Conservation (phyloP, 2,329 filamentous ascomycete species). For the Lachnellula suecica region DNA sequence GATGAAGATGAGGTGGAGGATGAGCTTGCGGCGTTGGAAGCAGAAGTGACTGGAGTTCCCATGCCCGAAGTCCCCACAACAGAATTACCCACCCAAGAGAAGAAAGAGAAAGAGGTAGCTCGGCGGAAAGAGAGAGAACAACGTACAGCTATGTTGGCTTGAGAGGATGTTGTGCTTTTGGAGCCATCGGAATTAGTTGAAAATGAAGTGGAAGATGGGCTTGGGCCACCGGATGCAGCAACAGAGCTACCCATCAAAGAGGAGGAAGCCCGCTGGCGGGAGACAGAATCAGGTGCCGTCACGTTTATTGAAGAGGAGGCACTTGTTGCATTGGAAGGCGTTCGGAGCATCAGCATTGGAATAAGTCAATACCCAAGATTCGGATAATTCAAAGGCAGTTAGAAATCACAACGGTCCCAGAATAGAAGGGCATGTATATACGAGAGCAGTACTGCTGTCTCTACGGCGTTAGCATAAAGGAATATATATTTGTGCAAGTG, state of each 20-base stretch:
- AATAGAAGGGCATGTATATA: not conserved
- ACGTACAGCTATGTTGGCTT: conserved; percentile 32
- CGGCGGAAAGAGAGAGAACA: conserved; percentile 23
- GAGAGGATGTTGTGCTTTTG: conserved; percentile 1
- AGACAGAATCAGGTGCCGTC: too few relatives aligned
- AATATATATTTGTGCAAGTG: not conserved
- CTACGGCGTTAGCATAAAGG: not conserved
- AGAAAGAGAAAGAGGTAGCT: conserved; percentile 28
- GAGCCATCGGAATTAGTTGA: too few relatives aligned
- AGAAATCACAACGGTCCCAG: too few relatives aligned
- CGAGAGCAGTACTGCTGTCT: not conserved
- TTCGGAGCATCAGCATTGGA: conserved; percentile 18
- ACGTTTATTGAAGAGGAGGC: too few relatives aligned
- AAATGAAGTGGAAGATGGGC: too few relatives aligned
- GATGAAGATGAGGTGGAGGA: conserved; percentile 99
- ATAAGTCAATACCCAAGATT: conserved; percentile 21
- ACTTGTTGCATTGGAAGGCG: conserved; percentile 28
- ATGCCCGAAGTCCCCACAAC: conserved; percentile 31
- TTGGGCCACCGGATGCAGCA: too few relatives aligned
- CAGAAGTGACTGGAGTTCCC: conserved; percentile 48
- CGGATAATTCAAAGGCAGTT: not conserved
- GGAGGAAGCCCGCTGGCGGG: too few relatives aligned
- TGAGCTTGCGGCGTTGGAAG: conserved; percentile 80
- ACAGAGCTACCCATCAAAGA: too few relatives aligned
- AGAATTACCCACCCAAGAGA: conserved; percentile 15